A percentile compares a stretch with the other conserved stretches of the same genome.
phyloP scores from a whole-genome alignment of 164 flowering plant genomes.

The Piper betle region DNA sequence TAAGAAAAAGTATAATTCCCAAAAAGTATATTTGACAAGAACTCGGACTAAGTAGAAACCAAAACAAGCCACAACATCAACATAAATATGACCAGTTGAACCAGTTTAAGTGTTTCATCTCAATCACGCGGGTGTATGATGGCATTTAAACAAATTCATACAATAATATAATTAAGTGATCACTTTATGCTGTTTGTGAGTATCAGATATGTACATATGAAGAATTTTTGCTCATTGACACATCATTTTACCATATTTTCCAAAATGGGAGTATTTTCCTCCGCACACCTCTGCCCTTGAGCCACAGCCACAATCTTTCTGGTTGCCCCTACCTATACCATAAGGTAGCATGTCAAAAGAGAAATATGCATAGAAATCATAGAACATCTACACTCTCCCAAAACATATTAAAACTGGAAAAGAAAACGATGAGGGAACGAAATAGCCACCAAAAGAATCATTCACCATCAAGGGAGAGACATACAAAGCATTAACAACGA shows the following conservation, averaged over 20 bases:
- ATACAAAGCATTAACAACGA: neutral
- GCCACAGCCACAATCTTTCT: constrained; percentile 66
- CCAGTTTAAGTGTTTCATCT: too few relatives aligned
- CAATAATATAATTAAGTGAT: neutral
- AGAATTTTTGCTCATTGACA: neutral
- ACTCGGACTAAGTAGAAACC: too few relatives aligned
- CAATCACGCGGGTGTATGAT: too few relatives aligned
- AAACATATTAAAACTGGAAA: neutral
- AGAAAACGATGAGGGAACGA: neutral
- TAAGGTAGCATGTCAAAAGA: constrained; percentile 1
- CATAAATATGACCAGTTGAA: too few relatives aligned
- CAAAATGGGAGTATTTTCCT: constrained; percentile 46
- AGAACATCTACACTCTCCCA: neutral
- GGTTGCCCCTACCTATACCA: constrained; percentile 63
- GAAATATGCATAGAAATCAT: neutral
- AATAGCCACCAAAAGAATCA: neutral
- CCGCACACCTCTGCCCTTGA: constrained; percentile 77
- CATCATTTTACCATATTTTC: constrained; percentile 54
- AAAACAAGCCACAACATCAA: too few relatives aligned
- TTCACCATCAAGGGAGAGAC: neutral
- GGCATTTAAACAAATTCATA: neutral
- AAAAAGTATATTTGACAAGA: too few relatives aligned
- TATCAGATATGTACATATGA: neutral
- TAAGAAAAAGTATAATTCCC: too few relatives aligned
- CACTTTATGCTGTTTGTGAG: neutral